A percentile compares a stretch with the other conserved stretches of the same genome.
phyloP scores from a whole-genome alignment of 2,329 filamentous ascomycete species.

The Colletotrichum orbiculare region DNA sequence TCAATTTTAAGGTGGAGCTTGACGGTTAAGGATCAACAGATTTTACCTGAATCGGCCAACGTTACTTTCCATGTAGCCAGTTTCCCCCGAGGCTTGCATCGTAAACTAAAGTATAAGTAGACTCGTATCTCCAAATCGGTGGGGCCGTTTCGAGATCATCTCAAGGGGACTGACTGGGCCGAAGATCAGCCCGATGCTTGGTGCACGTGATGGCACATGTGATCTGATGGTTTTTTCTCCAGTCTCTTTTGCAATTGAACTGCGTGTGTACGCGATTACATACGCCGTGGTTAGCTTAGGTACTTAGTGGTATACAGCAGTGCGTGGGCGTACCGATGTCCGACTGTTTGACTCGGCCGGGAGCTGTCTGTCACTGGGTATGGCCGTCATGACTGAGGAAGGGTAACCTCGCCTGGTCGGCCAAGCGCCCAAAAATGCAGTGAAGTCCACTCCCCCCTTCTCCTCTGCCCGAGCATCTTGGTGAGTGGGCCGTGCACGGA shows the following conservation, averaged over 20 bases:
- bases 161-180: constrained; percentile 26
- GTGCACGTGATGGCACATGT: constrained; percentile 29
- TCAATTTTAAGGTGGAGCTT: constrained; percentile 22
- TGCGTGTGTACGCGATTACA: too few species aligned
- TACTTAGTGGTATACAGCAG: too few species aligned
- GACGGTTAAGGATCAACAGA: constrained; percentile 30
- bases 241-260: too few species aligned
- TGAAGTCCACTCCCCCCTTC: constrained; percentile 22
- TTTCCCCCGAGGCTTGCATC: constrained; percentile 34
- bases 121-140: constrained; percentile 35
- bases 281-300: too few species aligned
- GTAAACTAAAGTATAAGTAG: constrained; percentile 25
- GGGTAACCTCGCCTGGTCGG: constrained; percentile 13
- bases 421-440: constrained; percentile 35
- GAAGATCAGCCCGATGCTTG: constrained; percentile 13
- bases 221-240: constrained; percentile 11
- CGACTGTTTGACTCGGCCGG: too few species aligned
- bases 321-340: too few species aligned
- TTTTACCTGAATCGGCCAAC: constrained; percentile 6
- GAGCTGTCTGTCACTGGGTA: not conserved
- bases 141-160: constrained; percentile 35
- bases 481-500: constrained; percentile 26
- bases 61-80: constrained; percentile 27
- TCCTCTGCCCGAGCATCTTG: constrained; percentile 22
- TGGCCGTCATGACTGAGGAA: not conserved